Evolutionary conservation across 768 basidiomycete species (phyloP).

Genomic region (Leccinum variicolor): DNA sequence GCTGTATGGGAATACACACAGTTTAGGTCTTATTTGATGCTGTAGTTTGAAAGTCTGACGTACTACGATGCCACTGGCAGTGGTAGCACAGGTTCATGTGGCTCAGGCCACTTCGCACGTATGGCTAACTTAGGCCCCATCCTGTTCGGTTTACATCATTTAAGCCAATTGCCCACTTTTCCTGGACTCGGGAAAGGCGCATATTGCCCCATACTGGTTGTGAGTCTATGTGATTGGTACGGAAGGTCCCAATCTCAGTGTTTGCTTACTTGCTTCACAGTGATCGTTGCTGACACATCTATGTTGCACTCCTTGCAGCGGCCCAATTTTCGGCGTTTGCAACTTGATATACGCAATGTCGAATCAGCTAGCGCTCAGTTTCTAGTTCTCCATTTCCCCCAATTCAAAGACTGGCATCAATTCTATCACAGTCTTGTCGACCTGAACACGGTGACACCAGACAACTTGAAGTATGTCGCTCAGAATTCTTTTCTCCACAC

Average conservation of each 20-base stretch:
- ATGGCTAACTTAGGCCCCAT: not conserved
- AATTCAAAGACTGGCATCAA: not conserved
- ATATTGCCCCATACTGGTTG: too few species aligned
- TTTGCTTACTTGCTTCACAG: not conserved
- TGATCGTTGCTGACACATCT: not conserved
- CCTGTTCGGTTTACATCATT: not conserved
- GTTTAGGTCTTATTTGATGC: not conserved
- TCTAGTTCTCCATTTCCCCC: not conserved
- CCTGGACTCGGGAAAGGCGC: not conserved
- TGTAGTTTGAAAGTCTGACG: not conserved
- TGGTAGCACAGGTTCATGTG: not conserved
- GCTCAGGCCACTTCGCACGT: not conserved
- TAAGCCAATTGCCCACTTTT: not conserved
- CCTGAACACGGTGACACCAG: too few species aligned
- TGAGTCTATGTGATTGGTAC: not conserved
- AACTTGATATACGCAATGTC: not conserved
- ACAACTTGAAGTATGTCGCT: not conserved
- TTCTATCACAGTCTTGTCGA: not conserved
- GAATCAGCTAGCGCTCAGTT: not conserved
- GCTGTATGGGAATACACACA: constrained; percentile 1
- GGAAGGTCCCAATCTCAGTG: too few species aligned
- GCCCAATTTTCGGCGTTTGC: not conserved
- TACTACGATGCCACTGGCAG: not conserved
- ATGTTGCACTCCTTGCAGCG: too few species aligned
- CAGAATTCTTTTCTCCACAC: not conserved